A percentile compares a stretch with the other conserved stretches of the same genome.
Evolutionary conservation across 2,329 filamentous ascomycete species (phyloP).

Genomic region (Aspergillus terreus): DNA sequence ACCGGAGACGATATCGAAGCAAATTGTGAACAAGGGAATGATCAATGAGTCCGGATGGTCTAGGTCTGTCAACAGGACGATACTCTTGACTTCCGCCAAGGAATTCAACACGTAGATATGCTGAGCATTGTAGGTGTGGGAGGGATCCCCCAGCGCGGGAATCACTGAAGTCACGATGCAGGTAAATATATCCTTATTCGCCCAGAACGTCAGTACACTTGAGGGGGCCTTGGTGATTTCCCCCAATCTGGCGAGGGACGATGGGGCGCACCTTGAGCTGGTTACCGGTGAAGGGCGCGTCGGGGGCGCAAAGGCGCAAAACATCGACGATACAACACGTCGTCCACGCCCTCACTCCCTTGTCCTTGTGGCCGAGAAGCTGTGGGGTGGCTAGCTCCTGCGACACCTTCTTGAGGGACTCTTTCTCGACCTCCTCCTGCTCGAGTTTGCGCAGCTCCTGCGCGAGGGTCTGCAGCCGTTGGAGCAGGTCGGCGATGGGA

Average conservation of each 20-base stretch:
- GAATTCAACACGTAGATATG: constrained; percentile 89
- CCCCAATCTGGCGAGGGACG: background rate
- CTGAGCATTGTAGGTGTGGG: constrained; percentile 86
- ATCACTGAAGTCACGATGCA: constrained; percentile 81
- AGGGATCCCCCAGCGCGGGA: constrained; percentile 78
- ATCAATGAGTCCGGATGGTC: constrained; percentile 76
- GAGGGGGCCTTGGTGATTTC: background rate
- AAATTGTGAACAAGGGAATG: constrained; percentile 75
- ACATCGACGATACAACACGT: constrained; percentile 91
- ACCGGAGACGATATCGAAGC: constrained; percentile 87
- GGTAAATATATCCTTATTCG: constrained; percentile 78
- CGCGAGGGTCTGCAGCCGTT: constrained; percentile 73
- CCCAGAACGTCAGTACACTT: background rate
- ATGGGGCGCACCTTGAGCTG: constrained; percentile 73
- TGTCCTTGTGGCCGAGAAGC: constrained; percentile 85
- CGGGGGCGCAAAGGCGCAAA: constrained; percentile 84
- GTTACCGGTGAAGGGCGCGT: constrained; percentile 86
- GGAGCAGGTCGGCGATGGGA: constrained; percentile 73
- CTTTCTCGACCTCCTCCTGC: constrained; percentile 77
- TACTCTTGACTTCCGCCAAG: constrained; percentile 88
- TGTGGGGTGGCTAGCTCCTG: constrained; percentile 80
- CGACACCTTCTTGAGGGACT: constrained; percentile 79
- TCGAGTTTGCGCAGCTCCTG: constrained; percentile 82
- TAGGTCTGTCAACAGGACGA: constrained; percentile 85
- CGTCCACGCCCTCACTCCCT: constrained; percentile 83